A percentile compares a stretch with the other conserved stretches of the same genome.
Conservation (phyloP, 371 early-diverging fungal genomes). For the Mortierella sp. region DNA sequence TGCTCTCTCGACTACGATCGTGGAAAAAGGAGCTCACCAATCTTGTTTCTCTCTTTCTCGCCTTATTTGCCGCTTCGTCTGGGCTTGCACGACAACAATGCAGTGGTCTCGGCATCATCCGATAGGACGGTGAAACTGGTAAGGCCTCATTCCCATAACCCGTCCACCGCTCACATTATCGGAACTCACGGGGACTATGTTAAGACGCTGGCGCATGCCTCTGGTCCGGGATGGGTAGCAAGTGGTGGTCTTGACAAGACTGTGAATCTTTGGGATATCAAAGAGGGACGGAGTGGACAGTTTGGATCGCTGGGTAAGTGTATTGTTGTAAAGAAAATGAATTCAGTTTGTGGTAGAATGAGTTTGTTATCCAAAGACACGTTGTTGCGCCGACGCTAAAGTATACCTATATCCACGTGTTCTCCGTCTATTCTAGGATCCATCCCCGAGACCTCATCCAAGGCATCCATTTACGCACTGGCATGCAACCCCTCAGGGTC, state of each 20-base stretch:
- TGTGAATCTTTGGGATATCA: conserved; percentile 92
- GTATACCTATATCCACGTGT: too few relatives aligned
- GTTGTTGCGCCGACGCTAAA: too few relatives aligned
- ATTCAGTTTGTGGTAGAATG: too few relatives aligned
- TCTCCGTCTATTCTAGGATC: conserved; percentile 47
- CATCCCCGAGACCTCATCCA: conserved; percentile 65
- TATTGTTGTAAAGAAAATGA: neutral
- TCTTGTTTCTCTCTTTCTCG: too few relatives aligned
- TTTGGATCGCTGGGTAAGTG: conserved; percentile 33
- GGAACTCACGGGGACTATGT: conserved; percentile 92
- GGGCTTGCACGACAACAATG: neutral
- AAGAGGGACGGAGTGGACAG: conserved; percentile 59
- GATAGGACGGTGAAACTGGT: conserved; percentile 93
- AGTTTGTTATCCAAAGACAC: too few relatives aligned
- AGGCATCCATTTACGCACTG: conserved; percentile 81
- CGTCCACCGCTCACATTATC: conserved; percentile 64
- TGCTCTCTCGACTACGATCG: too few relatives aligned
- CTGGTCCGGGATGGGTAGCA: conserved; percentile 81
- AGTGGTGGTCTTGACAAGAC: conserved; percentile 94
- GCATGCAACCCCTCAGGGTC: conserved; percentile 78
- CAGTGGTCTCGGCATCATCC: conserved; percentile 91
- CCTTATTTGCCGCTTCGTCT: too few relatives aligned
- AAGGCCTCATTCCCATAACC: conserved; percentile 65
- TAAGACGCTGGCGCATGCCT: conserved; percentile 80
- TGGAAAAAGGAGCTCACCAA: too few relatives aligned